Conservation (phyloP, 1,284 basidiomycete genomes). For the Hymenochaete sp. region DNA sequence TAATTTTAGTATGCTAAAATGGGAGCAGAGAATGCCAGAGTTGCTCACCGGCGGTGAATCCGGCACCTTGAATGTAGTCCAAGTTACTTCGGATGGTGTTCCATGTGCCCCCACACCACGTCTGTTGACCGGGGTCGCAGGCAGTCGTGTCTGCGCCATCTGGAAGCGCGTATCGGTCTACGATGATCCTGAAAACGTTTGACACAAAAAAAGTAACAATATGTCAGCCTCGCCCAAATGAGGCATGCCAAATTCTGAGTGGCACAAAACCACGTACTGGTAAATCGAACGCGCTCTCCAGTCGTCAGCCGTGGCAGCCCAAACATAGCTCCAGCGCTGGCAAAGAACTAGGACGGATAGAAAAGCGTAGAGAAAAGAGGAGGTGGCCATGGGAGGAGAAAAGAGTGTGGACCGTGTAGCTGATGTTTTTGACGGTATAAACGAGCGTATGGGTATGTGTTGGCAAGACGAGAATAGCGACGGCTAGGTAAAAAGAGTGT, state of each 20-base stretch:
- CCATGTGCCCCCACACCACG: constrained; percentile 76
- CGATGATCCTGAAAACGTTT: constrained; percentile 47
- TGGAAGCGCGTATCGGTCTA: constrained; percentile 66
- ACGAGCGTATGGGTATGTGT: no score
- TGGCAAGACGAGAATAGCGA: no score
- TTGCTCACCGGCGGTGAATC: constrained; percentile 61
- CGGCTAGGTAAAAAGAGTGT: not conserved
- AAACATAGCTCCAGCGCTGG: no score
- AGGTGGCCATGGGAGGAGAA: no score
- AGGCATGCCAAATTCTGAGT: not conserved
- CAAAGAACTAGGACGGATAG: no score
- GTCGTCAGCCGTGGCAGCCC: constrained; percentile 31
- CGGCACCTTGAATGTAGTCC: constrained; percentile 71
- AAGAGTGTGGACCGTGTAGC: no score
- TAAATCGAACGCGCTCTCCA: constrained; percentile 36
- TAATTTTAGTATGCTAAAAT: constrained; percentile 8
- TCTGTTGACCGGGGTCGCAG: constrained; percentile 47
- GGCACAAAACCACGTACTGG: constrained; percentile 25
- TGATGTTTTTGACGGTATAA: no score
- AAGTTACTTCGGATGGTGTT: constrained; percentile 63
- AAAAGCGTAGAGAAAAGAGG: no score
- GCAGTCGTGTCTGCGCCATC: constrained; percentile 42
- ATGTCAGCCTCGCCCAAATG: constrained; percentile 7
- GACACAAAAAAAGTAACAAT: no score
- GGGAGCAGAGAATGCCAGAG: constrained; percentile 19